These are phyloP conservation scores for Solanum hybrid DNA, from an alignment of 305 asterid species.

Conservation along the genomic window DNA sequence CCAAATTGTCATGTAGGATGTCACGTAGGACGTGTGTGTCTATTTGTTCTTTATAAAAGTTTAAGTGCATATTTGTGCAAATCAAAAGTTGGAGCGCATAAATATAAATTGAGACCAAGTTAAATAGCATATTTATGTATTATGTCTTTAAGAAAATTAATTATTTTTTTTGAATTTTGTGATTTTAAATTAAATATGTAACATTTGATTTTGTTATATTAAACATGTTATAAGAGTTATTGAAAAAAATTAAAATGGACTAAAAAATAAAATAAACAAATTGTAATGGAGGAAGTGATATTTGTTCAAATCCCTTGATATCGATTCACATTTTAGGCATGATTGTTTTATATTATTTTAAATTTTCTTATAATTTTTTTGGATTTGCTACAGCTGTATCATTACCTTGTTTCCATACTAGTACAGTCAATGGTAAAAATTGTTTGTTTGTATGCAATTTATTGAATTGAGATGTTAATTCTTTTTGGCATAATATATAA, in stretches of 20 bases:
- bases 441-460: neutral
- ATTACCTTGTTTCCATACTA: neutral
- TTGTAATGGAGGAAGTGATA: neutral
- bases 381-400: neutral
- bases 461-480: neutral
- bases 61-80: neutral
- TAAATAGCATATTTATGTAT: too few species aligned
- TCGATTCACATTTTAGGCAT: neutral
- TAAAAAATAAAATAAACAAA: neutral
- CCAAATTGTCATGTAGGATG: neutral
- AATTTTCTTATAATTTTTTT: neutral
- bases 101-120: accelerated
- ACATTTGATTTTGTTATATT: neutral
- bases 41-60: neutral
- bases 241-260: neutral
- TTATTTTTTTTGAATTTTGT: too few species aligned
- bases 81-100: neutral
- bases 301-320: neutral
- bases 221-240: neutral
- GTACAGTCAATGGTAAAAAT: neutral
- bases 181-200: neutral
- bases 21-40: neutral
- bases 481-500: neutral
- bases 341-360: neutral
- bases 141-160: too few species aligned